Base-by-base conservation (phyloP, 352 stramenopile genomes). In the Pythium coloratum region DNA sequence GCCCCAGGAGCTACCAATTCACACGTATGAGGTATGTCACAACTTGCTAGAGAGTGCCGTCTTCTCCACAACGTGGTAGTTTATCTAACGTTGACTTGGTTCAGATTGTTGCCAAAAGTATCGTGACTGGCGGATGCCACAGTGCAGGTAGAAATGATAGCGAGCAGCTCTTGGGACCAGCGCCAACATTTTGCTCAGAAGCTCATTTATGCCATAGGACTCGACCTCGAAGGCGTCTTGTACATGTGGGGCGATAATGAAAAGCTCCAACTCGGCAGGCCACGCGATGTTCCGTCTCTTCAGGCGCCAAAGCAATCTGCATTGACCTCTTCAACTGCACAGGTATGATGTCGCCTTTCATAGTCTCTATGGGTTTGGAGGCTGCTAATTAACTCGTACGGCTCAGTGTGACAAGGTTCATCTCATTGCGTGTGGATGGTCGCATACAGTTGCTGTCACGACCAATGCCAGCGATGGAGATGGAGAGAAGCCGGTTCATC, bases 181-280 rank as follows among this genome's bases (percentile, higher is more conserved):
- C 13, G 16, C 5, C 16, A 14, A 18, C 38, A n/a, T 3, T 14
- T 14, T 18, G 10, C 38, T 18, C 34, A 40, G 34, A 6, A 40
- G 13, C 38, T 44, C 10, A 28, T 42, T 13, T n/a, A 1, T 30
- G 14, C 10, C n/a, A 44, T 38, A 68, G 60, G 28, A 1, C 24
- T 63, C 28, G 61, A 8, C 30, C n/a, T n/a, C 7, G 61, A 68
- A 38, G 74, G 80, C 4, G 24, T 64, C 32, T 69, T 95, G 2
- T 95, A 84, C 46, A 49, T 90, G 0, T 95, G 87, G 87, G 87
- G 87, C 3, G 81, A 84, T 7, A 77, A 91, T 60, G 84, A 84
- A 36, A 80, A 77, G 46, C 53, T 62, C 1, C 87, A 94, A 50
- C 63, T 93, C 12, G 55, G 47, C 0, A 26, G 18, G 33, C 8